phyloP scores from a whole-genome alignment of 257 asterid species.

The Nicotiana tabacum region DNA sequence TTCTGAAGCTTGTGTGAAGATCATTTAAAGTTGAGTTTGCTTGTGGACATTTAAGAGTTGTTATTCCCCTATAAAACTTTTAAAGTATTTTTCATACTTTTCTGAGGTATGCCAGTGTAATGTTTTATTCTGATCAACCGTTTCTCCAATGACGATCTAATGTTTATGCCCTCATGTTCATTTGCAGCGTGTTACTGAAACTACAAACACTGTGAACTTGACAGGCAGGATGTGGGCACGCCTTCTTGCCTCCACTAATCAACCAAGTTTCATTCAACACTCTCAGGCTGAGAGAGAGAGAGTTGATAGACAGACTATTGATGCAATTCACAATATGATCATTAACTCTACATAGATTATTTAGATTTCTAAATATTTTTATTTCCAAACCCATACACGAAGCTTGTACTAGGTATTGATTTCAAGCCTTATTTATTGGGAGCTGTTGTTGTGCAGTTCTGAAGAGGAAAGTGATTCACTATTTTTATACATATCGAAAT shows the following conservation, averaged over 20 bases:
- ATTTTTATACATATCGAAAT: not conserved
- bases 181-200: conserved; percentile 80
- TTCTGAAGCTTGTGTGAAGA: not conserved
- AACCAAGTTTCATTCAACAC: conserved; percentile 59
- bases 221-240: conserved; percentile 98
- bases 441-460: not conserved
- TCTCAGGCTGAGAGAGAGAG: conserved; percentile 44
- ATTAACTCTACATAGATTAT: conserved; percentile 42
- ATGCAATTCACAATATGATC: conserved; percentile 38
- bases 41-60: not conserved
- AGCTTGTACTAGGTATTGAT: not conserved
- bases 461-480: not conserved
- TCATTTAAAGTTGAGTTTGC: not conserved
- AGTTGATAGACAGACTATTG: conserved; percentile 39
- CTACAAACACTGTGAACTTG: conserved; percentile 55
- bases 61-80: not conserved
- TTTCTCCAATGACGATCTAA: not conserved
- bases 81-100: not conserved
- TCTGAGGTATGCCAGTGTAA: not conserved
- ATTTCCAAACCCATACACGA: not conserved
- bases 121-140: not conserved
- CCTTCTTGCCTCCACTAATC: conserved; percentile 86
- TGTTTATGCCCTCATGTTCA: conserved; percentile 9
- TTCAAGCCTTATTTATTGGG: not conserved
- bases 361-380: not conserved